phyloP scores from a whole-genome alignment of 345 rosid genomes.

The Gossypium bickii region DNA sequence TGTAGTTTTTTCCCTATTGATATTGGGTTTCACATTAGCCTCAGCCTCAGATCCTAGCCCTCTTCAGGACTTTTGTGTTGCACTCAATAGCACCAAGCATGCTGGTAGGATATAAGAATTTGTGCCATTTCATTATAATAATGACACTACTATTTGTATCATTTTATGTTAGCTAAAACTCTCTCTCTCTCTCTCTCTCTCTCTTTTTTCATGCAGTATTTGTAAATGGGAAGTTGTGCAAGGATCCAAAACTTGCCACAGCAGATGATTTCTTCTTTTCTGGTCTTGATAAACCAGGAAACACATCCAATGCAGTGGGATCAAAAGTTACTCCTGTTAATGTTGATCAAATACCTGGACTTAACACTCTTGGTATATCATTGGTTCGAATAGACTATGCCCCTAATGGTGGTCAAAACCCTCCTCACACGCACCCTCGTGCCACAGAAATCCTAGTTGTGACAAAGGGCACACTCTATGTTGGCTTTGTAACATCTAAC shows the following conservation, averaged over 20 bases:
- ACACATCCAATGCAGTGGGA: conserved; percentile 13
- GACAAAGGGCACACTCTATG: conserved; percentile 20
- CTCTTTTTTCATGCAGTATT: conserved; percentile 12
- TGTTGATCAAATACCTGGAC: conserved; percentile 23
- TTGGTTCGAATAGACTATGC: conserved; percentile 27
- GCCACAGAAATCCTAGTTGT: conserved; percentile 19
- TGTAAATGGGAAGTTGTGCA: conserved; percentile 35
- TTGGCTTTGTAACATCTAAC: conserved; percentile 23
- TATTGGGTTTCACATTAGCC: not conserved
- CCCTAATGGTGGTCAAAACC: conserved; percentile 1
- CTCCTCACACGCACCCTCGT: conserved; percentile 14
- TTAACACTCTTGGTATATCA: conserved; percentile 29
- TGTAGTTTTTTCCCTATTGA: not conserved
- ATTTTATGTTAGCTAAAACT: not conserved
- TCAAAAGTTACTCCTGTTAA: not conserved
- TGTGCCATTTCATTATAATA: not conserved
- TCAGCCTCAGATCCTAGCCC: not conserved
- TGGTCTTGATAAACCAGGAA: conserved; percentile 19
- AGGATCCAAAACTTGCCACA: conserved; percentile 22
- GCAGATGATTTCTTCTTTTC: conserved; percentile 24
- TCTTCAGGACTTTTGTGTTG: conserved; percentile 13
- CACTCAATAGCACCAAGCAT: not conserved
- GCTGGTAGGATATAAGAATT: not conserved
- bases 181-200: not conserved
- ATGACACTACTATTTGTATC: not conserved